These are phyloP conservation scores for Lactarius tabidus DNA, from an alignment of 768 basidiomycete genomes.

Conservation along the genomic window DNA sequence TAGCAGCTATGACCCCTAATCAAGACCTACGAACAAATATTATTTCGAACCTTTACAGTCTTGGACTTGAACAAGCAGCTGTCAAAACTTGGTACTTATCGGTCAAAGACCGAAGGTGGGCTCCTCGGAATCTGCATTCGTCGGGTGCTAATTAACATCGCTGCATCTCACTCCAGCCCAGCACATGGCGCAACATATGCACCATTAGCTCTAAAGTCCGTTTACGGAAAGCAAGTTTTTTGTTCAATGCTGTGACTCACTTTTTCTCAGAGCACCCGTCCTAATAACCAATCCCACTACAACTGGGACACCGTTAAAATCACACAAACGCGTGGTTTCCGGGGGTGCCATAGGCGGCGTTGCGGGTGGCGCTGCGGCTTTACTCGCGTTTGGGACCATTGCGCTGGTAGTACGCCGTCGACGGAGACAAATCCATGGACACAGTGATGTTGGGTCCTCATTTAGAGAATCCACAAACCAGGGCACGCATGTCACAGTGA, in stretches of 20 bases:
- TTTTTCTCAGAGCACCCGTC: neutral
- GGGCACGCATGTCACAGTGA: neutral
- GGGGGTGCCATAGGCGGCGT: neutral
- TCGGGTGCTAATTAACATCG: neutral
- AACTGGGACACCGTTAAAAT: neutral
- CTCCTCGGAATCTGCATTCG: neutral
- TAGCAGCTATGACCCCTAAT: slow-evolving; percentile 7
- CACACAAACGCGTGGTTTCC: neutral
- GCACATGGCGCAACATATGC: neutral
- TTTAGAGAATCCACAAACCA: neutral
- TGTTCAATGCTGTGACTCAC: neutral
- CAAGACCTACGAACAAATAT: neutral
- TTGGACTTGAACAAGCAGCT: neutral
- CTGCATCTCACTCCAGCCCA: neutral
- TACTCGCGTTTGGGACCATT: neutral
- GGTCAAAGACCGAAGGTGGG: neutral
- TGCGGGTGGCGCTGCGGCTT: neutral
- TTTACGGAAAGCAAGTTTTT: neutral
- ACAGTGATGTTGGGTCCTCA: neutral
- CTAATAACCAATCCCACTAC: too few relatives aligned
- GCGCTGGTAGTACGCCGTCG: neutral
- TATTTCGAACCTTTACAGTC: slow-evolving; percentile 4
- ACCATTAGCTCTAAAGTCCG: neutral
- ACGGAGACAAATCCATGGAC: neutral
- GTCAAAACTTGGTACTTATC: too few relatives aligned